Evolutionary conservation across 1,139 yeast genomes (phyloP).

Genomic region (Protomyces inundatus): DNA sequence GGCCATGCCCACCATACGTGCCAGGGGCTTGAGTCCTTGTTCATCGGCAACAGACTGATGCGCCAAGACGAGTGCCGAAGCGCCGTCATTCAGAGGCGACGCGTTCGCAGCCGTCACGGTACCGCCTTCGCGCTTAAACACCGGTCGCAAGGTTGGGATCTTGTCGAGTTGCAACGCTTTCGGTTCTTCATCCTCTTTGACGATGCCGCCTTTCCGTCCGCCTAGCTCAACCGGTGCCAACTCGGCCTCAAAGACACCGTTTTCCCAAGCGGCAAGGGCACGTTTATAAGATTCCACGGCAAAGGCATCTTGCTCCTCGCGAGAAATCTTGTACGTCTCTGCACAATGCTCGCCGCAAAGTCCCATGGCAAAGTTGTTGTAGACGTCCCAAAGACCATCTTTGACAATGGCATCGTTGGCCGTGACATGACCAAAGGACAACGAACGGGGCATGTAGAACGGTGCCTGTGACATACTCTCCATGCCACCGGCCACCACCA

Average conservation of each 20-base stretch:
- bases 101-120: slow-evolving; percentile 95
- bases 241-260: slow-evolving; percentile 74
- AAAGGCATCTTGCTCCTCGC: slow-evolving; percentile 75
- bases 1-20: slow-evolving; percentile 80
- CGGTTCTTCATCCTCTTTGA: slow-evolving; percentile 72
- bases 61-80: slow-evolving; percentile 79
- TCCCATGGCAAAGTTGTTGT: slow-evolving; percentile 85
- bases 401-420: slow-evolving; percentile 82
- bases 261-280: slow-evolving; percentile 71
- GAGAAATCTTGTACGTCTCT: slow-evolving; percentile 55
- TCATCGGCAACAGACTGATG: slow-evolving; percentile 67
- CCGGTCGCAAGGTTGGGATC: slow-evolving; percentile 79
- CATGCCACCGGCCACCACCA: slow-evolving; percentile 94
- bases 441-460: slow-evolving; percentile 77
- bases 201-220: slow-evolving; percentile 79
- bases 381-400: slow-evolving; percentile 90
- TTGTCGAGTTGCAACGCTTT: slow-evolving; percentile 63
- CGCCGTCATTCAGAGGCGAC: slow-evolving; percentile 89
- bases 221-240: slow-evolving; percentile 78
- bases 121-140: slow-evolving; percentile 62
- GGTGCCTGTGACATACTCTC: slow-evolving; percentile 97
- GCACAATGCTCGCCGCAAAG: slow-evolving; percentile 96
- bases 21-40: slow-evolving; percentile 60
- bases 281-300: slow-evolving; percentile 81
- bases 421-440: slow-evolving; percentile 75